Conservation (phyloP, 2,329 filamentous ascomycete species). For the Stagonosporopsis cucurbitacearum region DNA sequence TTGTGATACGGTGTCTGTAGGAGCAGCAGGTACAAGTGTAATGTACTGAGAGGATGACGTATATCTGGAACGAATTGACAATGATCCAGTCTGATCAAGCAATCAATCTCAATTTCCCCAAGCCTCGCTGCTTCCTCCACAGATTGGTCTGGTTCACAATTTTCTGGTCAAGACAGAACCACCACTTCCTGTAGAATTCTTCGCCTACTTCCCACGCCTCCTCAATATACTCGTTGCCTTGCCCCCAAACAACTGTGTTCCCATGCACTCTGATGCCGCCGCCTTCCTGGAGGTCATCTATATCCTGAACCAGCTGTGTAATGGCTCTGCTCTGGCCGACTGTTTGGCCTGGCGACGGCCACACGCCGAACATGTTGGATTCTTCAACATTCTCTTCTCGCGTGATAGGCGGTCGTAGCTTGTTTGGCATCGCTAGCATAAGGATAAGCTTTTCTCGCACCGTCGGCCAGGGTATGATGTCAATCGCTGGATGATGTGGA, state of each 20-base stretch:
- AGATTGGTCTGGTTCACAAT: conserved; percentile 63
- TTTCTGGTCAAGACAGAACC: conserved; percentile 63
- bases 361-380: conserved; percentile 23
- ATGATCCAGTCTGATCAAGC: neutral
- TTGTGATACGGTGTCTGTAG: neutral
- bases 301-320: conserved; percentile 62
- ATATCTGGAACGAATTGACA: neutral
- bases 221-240: conserved; percentile 56
- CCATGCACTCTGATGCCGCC: conserved; percentile 45
- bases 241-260: conserved; percentile 54
- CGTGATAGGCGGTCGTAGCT: conserved; percentile 57
- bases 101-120: conserved; percentile 23
- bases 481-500: conserved; percentile 64
- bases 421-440: conserved; percentile 58
- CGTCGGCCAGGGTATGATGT: conserved; percentile 64
- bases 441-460: conserved; percentile 58
- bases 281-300: conserved; percentile 62
- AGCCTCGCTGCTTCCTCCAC: conserved; percentile 57
- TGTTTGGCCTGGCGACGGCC: neutral
- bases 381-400: conserved; percentile 34
- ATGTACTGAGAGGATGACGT: neutral
- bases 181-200: conserved; percentile 65
- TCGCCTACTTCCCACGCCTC: conserved; percentile 65
- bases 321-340: conserved; percentile 51
- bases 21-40: neutral